Conservation (phyloP, 306 rosid species). For the Delonix regia region DNA sequence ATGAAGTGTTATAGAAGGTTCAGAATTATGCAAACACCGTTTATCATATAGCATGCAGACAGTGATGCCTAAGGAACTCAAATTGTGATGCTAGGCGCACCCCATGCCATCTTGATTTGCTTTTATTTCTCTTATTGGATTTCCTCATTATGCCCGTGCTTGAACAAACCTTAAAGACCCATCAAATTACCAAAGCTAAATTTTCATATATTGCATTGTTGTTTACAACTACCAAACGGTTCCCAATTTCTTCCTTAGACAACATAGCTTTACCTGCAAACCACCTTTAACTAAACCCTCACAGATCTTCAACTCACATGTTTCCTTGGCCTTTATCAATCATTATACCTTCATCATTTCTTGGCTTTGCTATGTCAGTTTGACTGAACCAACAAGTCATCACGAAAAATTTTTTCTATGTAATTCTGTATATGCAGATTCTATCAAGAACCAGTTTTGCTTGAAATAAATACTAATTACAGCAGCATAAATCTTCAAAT, state of each 20-base stretch:
- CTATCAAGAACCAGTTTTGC: neutral
- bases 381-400: neutral
- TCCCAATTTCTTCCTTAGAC: neutral
- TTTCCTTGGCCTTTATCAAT: neutral
- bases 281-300: neutral
- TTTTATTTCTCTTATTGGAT: neutral
- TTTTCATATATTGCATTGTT: neutral
- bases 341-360: neutral
- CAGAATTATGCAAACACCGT: neutral
- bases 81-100: neutral
- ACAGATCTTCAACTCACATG: neutral
- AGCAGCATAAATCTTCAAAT: neutral
- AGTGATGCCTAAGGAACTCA: neutral
- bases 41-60: neutral
- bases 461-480: neutral
- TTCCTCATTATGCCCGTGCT: neutral
- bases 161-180: neutral
- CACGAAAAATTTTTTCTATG: neutral
- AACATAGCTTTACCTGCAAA: neutral
- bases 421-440: neutral
- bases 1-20: constrained; percentile 10
- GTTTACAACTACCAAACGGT: neutral
- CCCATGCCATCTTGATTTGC: neutral
- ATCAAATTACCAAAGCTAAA: neutral
- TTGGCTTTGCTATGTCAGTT: neutral